A percentile compares a stretch with the other conserved stretches of the same genome.
Conservation (phyloP, 1,284 basidiomycete species). For the Lentinula novae-zelandiae region DNA sequence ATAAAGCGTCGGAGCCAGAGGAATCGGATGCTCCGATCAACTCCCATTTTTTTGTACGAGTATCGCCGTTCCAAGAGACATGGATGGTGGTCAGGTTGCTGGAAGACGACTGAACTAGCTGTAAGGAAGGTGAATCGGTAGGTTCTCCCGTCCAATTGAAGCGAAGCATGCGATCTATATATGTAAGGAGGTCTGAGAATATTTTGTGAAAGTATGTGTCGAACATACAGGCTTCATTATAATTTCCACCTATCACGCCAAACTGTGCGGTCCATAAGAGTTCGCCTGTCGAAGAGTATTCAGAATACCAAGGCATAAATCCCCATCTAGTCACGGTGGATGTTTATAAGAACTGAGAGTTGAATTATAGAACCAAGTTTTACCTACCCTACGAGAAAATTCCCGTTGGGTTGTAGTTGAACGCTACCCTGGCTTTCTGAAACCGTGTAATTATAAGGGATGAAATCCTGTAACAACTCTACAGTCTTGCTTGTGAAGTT, state of each 20-base stretch:
- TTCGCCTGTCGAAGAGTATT: conserved; percentile 9
- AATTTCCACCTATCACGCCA: conserved; percentile 1
- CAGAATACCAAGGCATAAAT: conserved; percentile 9
- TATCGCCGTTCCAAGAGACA: conserved; percentile 13
- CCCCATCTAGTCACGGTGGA: conserved; percentile 9
- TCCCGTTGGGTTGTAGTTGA: conserved; percentile 13
- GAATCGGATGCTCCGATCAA: conserved; percentile 5
- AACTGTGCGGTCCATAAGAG: conserved; percentile 12
- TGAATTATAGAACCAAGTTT: background rate
- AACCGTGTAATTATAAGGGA: conserved; percentile 3
- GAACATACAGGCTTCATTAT: conserved; percentile 6
- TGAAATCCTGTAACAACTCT: conserved; percentile 5
- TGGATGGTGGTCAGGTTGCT: conserved; percentile 3
- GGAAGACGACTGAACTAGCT: background rate
- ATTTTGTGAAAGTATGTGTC: background rate
- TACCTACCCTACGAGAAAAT: conserved; percentile 12
- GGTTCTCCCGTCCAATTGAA: conserved; percentile 13
- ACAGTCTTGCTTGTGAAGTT: conserved; percentile 12
- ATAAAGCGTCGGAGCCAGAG: background rate
- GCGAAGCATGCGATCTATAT: conserved; percentile 7
- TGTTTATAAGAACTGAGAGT: background rate
- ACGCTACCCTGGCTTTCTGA: conserved; percentile 14
- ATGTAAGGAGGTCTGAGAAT: background rate
- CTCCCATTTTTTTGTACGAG: conserved; percentile 7
- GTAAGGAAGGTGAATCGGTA: background rate